Percentiles rank a stretch among this genome's conserved stretches.
These are phyloP conservation scores for Cryphonectria radicalis DNA, from an alignment of 2,329 filamentous ascomycete genomes.

Conservation along the genomic window DNA sequence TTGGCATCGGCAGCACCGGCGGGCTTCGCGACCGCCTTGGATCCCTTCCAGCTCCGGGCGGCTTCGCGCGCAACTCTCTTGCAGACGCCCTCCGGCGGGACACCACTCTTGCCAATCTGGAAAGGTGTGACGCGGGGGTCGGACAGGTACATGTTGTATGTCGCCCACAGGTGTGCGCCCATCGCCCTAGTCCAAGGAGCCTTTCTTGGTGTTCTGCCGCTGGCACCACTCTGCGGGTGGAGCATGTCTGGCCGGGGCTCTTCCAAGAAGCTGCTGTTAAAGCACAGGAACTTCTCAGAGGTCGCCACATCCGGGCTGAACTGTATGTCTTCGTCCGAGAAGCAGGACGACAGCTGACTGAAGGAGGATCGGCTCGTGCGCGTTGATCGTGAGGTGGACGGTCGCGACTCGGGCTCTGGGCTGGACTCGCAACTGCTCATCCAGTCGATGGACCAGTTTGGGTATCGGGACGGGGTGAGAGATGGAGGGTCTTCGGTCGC, in stretches of 20 bases:
- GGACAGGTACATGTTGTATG: slow-evolving; percentile 66
- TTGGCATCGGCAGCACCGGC: slow-evolving; percentile 36
- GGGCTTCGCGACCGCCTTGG: slow-evolving; percentile 45
- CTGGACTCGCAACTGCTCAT: slow-evolving; percentile 63
- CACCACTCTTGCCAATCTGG: slow-evolving; percentile 63
- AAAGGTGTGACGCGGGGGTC: slow-evolving; percentile 71
- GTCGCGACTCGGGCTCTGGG: slow-evolving; percentile 61
- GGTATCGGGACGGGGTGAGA: slow-evolving; percentile 52
- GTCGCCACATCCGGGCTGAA: slow-evolving; percentile 54
- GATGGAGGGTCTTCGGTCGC: slow-evolving; percentile 51
- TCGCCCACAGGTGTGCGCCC: slow-evolving; percentile 68
- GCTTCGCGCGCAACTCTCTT: slow-evolving; percentile 68
- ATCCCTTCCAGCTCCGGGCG: slow-evolving; percentile 69
- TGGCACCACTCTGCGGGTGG: slow-evolving; percentile 18
- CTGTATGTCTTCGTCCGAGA: slow-evolving; percentile 61
- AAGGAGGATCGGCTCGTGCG: slow-evolving; percentile 62
- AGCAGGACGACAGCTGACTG: slow-evolving; percentile 56
- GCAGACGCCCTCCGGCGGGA: slow-evolving; percentile 68
- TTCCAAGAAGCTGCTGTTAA: slow-evolving; percentile 12
- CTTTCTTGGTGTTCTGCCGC: slow-evolving; percentile 46
- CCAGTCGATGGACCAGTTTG: slow-evolving; percentile 64
- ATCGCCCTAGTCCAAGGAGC: slow-evolving; percentile 68
- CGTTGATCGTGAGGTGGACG: slow-evolving; percentile 63
- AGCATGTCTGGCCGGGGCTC: slow-evolving; percentile 8
- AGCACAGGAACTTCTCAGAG: slow-evolving; percentile 37